Base-by-base conservation (phyloP, 192 early-diverging fungal species). In the Gryganskiella cystojenkinii region DNA sequence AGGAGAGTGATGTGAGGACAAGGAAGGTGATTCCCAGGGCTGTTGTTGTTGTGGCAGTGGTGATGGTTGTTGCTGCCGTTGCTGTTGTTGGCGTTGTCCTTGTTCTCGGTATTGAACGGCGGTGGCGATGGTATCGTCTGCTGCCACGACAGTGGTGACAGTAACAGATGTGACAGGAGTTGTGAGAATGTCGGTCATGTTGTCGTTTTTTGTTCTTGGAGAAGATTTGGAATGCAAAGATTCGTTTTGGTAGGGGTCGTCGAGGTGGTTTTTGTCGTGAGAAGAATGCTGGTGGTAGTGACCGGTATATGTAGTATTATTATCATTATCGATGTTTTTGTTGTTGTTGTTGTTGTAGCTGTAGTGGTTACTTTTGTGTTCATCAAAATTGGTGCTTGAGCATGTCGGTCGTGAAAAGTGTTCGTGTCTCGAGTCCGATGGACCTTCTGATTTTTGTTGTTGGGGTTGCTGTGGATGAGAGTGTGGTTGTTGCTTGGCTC, bases 351-450 rank as follows among this genome's bases (percentile, higher is more conserved):
- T 69, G 47, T 46, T 64, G 62, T 60, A 22, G 57, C 28, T 60
- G 57, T 43, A 60, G 20, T 19, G n/a, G 42, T 37, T 64, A 51
- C 37, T 42, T 28, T 17, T 33, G 43, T 22, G 22, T 7, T 35
- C 53, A 37, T 17, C 53, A 50, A 24, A 56, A 42, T 2, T 66
- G 44, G 27, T 43, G 43, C 64, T 56, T 52, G 30, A n/a, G 64
- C 40, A 56, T 47, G 40, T 4, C 35, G 62, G 51, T 27, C 51
- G 62, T 64, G 62, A 64, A 43, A 49, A 64, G 52, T 63, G 22
- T 50, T 42, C 31, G 10, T 33, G 42, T 34, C 47, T 45, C 44
- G 19, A 2, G 44, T 45, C 44, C 44, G 44, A 45, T 45, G 19
- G 44, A n/a, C n/a, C n/a, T 9, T 40, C 7, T 40, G 37, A 13